A percentile compares a stretch with the other conserved stretches of the same genome.
These are phyloP conservation scores for Fusarium multiceps DNA, from an alignment of 2,329 filamentous ascomycete genomes.

Conservation along the genomic window DNA sequence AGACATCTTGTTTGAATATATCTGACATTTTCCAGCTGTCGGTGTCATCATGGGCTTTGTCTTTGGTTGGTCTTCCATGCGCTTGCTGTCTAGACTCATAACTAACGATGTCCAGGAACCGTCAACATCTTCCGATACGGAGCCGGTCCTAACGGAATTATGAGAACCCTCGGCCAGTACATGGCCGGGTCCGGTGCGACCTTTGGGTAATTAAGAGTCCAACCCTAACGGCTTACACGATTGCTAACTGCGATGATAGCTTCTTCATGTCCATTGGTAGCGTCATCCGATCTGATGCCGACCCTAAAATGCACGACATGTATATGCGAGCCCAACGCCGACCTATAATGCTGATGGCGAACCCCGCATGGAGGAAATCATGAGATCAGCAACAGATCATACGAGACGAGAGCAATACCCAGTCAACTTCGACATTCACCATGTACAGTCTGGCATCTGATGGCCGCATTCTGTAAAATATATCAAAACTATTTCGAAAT, in stretches of 20 bases:
- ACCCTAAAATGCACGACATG: constrained; percentile 77
- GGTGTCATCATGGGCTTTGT: constrained; percentile 98
- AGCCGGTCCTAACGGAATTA: constrained; percentile 90
- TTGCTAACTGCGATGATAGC: constrained; percentile 52
- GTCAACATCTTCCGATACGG: constrained; percentile 97
- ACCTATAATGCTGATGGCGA: constrained; percentile 71
- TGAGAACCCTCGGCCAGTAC: constrained; percentile 94
- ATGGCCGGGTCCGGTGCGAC: constrained; percentile 96
- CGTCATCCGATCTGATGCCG: constrained; percentile 91
- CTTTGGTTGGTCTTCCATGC: constrained; percentile 72
- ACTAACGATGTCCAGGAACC: constrained; percentile 68
- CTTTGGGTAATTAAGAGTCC: constrained; percentile 76
- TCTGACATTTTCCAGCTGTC: constrained; percentile 73
- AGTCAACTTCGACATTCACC: constrained; percentile 40
- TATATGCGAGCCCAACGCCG: constrained; percentile 79
- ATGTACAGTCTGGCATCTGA: constrained; percentile 44
- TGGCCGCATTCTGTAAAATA: constrained; percentile 47
- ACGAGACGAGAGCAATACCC: constrained; percentile 44
- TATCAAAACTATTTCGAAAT: constrained; percentile 38
- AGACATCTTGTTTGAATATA: neutral
- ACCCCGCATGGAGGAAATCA: constrained; percentile 53
- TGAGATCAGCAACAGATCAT: constrained; percentile 36
- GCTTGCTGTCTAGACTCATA: neutral
- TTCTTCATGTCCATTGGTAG: constrained; percentile 99
- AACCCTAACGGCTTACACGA: neutral